Evolutionary conservation across 768 basidiomycete species (phyloP), one percentile per base, ranked within the genome.

Genomic region (Rhodotorula sphaerocarpa): DNA sequence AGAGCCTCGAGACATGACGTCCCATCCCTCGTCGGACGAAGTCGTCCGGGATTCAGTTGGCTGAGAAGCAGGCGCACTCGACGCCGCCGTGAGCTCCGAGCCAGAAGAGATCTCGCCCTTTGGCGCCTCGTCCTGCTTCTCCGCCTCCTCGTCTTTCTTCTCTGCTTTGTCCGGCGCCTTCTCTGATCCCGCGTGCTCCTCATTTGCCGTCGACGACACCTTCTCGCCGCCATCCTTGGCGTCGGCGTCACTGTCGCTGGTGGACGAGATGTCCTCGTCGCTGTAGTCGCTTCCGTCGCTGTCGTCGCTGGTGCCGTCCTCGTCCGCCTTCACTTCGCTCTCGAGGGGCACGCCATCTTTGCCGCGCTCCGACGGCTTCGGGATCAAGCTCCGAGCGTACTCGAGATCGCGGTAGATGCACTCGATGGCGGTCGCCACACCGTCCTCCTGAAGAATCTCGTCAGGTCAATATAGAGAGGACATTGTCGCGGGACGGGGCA

Each of bases 321-420:
- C 59, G 18, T 18, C 31, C 43, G 43, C 7, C 43, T 20, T 18
- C 20, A 23, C 36, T 47, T 30, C 46, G 36, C 11, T 36, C 5
- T 63, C 62, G 30, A 54, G 47, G 50, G 33, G 42, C 18, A 20
- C 16, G 21, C 36, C 36, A 39, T 39, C 36, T 39, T 39, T 39
- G 36, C 36, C 36, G 9, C 36, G 36, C 16, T 57, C 56, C 21
- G 62, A 34, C 21, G 53, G 57, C n/a, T 41, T 12, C 5, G 64
- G 64, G 34, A 66, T 54, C 39, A 66, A 60, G 39, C 56, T 58
- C 7, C 53, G 50, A 1, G 93, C 90, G 74, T 96, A 96, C 65
- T 97, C 93, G 59, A 97, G 77, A 73, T 99, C 92, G 50, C 95
- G 84, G 74, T 97, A 99, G 67, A 99, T 91, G 31, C 86, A 84